Conservation (phyloP, 495 filamentous ascomycete genomes). For the Penicillium soppii region DNA sequence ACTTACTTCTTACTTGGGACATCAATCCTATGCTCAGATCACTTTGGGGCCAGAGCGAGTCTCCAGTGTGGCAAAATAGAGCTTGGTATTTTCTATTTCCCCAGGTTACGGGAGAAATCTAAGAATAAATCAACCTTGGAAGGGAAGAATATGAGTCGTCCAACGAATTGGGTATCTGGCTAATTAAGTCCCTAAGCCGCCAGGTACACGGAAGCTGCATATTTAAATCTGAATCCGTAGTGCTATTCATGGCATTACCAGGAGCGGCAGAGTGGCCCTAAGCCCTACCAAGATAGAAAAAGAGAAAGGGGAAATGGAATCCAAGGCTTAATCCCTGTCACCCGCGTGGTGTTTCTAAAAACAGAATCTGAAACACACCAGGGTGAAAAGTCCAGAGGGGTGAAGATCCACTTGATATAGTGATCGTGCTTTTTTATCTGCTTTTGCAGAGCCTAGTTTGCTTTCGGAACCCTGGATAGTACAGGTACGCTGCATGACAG, state of each 20-base stretch:
- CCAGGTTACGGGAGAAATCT: neutral
- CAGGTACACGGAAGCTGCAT: neutral
- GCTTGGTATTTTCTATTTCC: slow-evolving; percentile 1
- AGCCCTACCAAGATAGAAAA: neutral
- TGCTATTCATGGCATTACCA: slow-evolving; percentile 1
- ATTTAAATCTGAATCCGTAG: neutral
- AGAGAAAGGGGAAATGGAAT: neutral
- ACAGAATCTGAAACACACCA: slow-evolving; percentile 8
- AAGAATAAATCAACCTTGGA: neutral
- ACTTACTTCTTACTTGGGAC: neutral
- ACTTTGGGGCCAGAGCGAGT: neutral
- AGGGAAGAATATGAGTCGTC: too few relatives aligned
- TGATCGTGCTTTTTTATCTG: neutral
- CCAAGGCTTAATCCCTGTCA: slow-evolving; percentile 4
- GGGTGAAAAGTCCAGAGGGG: neutral
- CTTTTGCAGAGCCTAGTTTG: neutral
- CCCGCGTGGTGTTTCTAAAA: slow-evolving; percentile 16
- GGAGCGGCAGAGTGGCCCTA: neutral
- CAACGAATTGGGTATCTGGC: neutral
- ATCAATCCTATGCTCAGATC: slow-evolving; percentile 1
- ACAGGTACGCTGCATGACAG: neutral
- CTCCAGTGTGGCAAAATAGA: slow-evolving; percentile 6
- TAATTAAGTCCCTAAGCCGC: neutral
- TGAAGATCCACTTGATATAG: neutral
- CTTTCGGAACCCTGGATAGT: neutral